These are phyloP conservation scores for Firmiana major DNA, from an alignment of 345 rosid genomes.

Conservation along the genomic window DNA sequence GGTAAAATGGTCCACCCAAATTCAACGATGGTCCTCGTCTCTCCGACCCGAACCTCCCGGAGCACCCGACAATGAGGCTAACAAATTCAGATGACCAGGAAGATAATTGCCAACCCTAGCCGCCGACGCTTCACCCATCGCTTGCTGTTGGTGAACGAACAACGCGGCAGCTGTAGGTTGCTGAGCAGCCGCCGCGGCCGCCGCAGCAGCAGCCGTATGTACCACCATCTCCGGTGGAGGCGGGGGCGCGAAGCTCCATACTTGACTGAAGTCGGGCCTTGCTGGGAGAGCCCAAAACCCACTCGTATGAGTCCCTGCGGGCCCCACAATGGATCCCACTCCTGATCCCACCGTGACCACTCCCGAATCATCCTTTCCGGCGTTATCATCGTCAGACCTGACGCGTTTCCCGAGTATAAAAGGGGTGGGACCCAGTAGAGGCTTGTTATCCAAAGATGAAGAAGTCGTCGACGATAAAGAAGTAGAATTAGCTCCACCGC, in stretches of 20 bases:
- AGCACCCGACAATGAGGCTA: constrained; percentile 80
- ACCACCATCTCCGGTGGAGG: constrained; percentile 62
- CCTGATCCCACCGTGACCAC: constrained; percentile 30
- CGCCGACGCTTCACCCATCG: constrained; percentile 95
- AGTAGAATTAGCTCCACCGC: constrained; percentile 48
- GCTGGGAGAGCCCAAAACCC: constrained; percentile 93
- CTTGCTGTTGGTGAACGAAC: constrained; percentile 69
- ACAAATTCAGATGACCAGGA: constrained; percentile 80
- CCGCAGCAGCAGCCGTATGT: no score
- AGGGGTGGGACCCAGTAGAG: constrained; percentile 64
- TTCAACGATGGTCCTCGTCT: constrained; percentile 58
- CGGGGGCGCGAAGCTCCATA: constrained; percentile 74
- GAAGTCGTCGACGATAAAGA: constrained; percentile 36
- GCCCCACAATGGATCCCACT: constrained; percentile 42
- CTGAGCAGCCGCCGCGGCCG: constrained; percentile 41
- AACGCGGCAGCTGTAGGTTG: constrained; percentile 35
- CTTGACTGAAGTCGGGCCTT: constrained; percentile 66
- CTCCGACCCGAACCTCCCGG: constrained; percentile 58
- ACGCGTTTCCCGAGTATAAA: constrained; percentile 89
- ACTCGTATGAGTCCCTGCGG: constrained; percentile 32
- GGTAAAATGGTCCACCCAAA: constrained; percentile 5
- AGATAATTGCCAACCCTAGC: constrained; percentile 77
- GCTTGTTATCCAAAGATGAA: constrained; percentile 60
- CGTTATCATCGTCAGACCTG: constrained; percentile 55
- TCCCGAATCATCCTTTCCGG: constrained; percentile 30